Percentiles rank a stretch among this genome's conserved stretches.
These are phyloP conservation scores for Oropetium thomaeum DNA, from an alignment of 176 grass and related monocot genomes.

Conservation along the genomic window DNA sequence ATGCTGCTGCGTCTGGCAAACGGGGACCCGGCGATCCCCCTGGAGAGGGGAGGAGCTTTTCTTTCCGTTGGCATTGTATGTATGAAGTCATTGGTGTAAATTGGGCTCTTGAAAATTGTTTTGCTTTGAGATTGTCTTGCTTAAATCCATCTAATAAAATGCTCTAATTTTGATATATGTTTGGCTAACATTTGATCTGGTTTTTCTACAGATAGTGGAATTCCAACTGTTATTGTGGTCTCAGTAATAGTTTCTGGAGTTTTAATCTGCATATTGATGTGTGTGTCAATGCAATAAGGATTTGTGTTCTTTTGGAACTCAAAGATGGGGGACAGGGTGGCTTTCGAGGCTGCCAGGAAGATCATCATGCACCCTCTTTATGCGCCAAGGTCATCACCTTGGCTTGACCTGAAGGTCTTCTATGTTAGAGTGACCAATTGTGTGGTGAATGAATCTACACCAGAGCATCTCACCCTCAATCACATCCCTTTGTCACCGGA, in stretches of 20 bases:
- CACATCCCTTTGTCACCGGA: slow-evolving; percentile 77
- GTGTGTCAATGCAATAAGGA: slow-evolving; percentile 2
- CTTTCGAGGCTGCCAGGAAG: slow-evolving; percentile 65
- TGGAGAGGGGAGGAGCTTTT: too few relatives aligned
- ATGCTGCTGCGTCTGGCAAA: too few relatives aligned
- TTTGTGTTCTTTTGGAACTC: not conserved
- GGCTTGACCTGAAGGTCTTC: slow-evolving; percentile 89
- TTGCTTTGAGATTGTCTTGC: too few relatives aligned
- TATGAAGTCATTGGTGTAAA: too few relatives aligned
- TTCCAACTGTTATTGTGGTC: not conserved
- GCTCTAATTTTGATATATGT: not conserved
- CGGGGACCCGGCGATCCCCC: too few relatives aligned
- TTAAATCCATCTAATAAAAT: not conserved
- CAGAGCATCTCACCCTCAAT: slow-evolving; percentile 65
- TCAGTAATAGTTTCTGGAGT: slow-evolving; percentile 5
- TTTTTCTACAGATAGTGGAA: slow-evolving; percentile 9
- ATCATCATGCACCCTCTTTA: slow-evolving; percentile 94
- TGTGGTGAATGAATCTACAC: slow-evolving; percentile 60
- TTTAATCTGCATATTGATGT: slow-evolving; percentile 9
- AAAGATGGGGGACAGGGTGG: slow-evolving; percentile 39
- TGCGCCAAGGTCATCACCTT: slow-evolving; percentile 65
- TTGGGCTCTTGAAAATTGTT: too few relatives aligned
- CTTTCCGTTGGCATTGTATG: too few relatives aligned
- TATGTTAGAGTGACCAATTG: slow-evolving; percentile 82
- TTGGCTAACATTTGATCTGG: not conserved